Evolutionary conservation across 2,329 filamentous ascomycete genomes (phyloP), one percentile per base, ranked within the genome.

Genomic region (Neopestalotiopsis sp.): DNA sequence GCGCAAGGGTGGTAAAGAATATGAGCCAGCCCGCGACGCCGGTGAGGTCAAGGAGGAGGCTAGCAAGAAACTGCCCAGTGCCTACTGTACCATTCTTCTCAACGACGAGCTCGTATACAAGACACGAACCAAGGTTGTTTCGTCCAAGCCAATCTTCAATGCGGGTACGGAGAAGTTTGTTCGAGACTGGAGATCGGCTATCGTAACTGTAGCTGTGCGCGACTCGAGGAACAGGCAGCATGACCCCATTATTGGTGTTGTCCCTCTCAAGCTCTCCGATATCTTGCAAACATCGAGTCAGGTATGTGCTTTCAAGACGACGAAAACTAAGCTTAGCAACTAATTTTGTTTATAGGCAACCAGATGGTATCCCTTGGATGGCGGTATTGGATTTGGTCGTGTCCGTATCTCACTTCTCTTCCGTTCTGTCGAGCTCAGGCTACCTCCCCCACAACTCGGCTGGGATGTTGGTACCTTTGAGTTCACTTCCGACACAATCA

Each of bases 381-480:
- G 95, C 28, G 96, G 96, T 12, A 91, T 98, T 71, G 93, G 96
- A 0, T 98, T 96, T 72, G 96, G 96, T 52, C 92, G 95, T 7
- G 88, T 97, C 69, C 91, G 95, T 56, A 92, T 99, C 73, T 97
- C 94, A 0, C 81, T 98, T 3, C 86, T 98, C 3, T 97, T 98
- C 88, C 91, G 95, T 34, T 95, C 93, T 34, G 89, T 98, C 58
- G 95, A 97, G 79, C 92, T 95, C 66, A 90, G 90, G 60, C 85
- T 98, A 1, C 95, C 95, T n/a, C 92, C 92, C 0, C 84, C 90
- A 56, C 92, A 97, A 80, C 87, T 98, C 4, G 94, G 95, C 10
- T 98, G 95, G 93, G 94, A 98, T 70, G 93, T 98, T 58, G 96
- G 96, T 45, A 97, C 95, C 0, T 97, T 98, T 76, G 92, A 97